Conservation (phyloP, 2,329 filamentous ascomycete species). For the Lithohypha guttulata region DNA sequence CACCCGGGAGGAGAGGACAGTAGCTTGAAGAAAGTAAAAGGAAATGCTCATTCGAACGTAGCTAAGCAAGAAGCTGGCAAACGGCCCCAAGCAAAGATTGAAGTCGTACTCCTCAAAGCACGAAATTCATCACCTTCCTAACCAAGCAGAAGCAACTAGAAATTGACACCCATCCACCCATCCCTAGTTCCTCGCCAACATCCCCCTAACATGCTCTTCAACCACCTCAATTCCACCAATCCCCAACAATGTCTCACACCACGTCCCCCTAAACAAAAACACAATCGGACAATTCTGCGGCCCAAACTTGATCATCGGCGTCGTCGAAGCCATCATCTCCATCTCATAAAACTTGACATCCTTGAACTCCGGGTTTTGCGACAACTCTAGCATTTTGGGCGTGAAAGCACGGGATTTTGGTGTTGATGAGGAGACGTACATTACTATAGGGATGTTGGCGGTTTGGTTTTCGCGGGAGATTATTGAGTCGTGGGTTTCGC, state of each 20-base stretch:
- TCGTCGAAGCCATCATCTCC: conserved; percentile 12
- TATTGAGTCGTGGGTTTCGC: not conserved
- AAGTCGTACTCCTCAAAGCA: no score
- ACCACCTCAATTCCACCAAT: not conserved
- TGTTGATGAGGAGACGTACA: not conserved
- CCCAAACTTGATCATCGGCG: conserved; percentile 8
- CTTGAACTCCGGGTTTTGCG: not conserved
- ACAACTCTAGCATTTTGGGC: not conserved
- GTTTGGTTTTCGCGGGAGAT: not conserved
- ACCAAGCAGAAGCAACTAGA: no score
- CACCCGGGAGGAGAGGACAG: no score
- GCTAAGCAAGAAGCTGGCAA: no score
- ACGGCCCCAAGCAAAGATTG: no score
- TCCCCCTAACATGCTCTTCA: not conserved
- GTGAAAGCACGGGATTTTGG: not conserved
- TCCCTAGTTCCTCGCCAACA: not conserved
- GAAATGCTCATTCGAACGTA: no score
- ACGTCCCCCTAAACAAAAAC: not conserved
- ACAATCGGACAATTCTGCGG: conserved; percentile 1
- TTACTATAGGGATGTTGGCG: not conserved
- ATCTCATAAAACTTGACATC: not conserved
- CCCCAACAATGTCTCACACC: conserved; percentile 8
- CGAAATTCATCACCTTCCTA: no score
- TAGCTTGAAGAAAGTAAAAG: no score
- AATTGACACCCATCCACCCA: no score